Evolutionary conservation across 768 basidiomycete genomes (phyloP).

Genomic region (Suillus weaverae): DNA sequence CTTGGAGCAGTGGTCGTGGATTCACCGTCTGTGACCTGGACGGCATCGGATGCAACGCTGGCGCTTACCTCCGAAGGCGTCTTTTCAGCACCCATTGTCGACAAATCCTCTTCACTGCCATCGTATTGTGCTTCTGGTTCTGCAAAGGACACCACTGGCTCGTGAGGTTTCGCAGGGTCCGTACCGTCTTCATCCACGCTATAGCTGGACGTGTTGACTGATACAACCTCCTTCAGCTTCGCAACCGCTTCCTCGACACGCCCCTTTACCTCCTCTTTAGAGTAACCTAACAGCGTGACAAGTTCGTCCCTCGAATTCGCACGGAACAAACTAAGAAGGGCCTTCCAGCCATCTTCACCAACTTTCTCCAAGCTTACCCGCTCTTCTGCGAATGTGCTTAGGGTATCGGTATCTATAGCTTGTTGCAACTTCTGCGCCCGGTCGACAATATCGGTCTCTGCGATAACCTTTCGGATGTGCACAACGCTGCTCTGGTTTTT

Average conservation of each 20-base stretch:
- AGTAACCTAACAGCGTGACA: slow-evolving; percentile 88
- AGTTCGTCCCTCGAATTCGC: slow-evolving; percentile 89
- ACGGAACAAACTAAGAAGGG: slow-evolving; percentile 83
- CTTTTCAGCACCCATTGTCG: slow-evolving; percentile 34
- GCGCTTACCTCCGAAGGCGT: slow-evolving; percentile 68
- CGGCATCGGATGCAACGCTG: slow-evolving; percentile 61
- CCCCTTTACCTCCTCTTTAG: slow-evolving; percentile 77
- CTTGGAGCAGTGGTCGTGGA: slow-evolving; percentile 86
- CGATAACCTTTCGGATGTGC: slow-evolving; percentile 74
- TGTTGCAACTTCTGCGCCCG: slow-evolving; percentile 67
- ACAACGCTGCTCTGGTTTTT: slow-evolving; percentile 82
- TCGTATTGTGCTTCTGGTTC: slow-evolving; percentile 58
- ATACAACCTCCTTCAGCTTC: slow-evolving; percentile 55
- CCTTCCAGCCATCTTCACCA: slow-evolving; percentile 75
- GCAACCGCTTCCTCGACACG: slow-evolving; percentile 83
- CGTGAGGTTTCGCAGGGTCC: slow-evolving; percentile 50
- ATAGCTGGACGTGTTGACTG: slow-evolving; percentile 29
- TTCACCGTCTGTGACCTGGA: slow-evolving; percentile 65
- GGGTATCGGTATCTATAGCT: slow-evolving; percentile 55
- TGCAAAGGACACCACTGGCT: slow-evolving; percentile 81
- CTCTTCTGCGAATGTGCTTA: slow-evolving; percentile 72
- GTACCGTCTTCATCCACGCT: slow-evolving; percentile 41
- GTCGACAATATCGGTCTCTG: slow-evolving; percentile 72
- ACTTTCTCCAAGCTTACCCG: slow-evolving; percentile 34
- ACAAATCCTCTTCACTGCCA: slow-evolving; percentile 29